Evolutionary conservation across 1,284 basidiomycete species (phyloP).

Genomic region (Cryptococcus depauperatus): DNA sequence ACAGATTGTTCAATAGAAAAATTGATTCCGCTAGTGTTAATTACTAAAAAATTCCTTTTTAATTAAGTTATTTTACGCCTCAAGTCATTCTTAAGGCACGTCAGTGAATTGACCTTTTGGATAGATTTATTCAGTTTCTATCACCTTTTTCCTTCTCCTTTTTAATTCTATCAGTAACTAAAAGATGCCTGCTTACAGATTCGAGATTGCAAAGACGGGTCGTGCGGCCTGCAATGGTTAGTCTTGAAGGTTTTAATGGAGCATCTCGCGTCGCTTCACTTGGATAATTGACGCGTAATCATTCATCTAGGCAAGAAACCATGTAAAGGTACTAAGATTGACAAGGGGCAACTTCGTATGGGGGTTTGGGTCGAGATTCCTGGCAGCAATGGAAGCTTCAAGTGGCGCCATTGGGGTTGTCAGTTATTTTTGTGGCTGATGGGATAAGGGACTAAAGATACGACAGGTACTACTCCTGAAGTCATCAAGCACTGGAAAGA

Average conservation of each 20-base stretch:
- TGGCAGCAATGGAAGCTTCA: slow-evolving; percentile 55
- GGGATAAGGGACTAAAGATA: background rate
- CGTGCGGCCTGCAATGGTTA: slow-evolving; percentile 76
- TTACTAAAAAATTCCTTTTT: no score
- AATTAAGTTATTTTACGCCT: no score
- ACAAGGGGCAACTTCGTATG: slow-evolving; percentile 63
- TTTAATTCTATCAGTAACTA: no score
- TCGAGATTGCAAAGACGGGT: slow-evolving; percentile 51
- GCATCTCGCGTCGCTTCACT: background rate
- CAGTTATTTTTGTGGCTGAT: slow-evolving; percentile 13
- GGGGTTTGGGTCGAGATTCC: slow-evolving; percentile 67
- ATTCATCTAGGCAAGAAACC: slow-evolving; percentile 58
- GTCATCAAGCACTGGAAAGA: slow-evolving; percentile 67
- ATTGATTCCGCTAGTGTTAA: no score
- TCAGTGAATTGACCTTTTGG: no score
- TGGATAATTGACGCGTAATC: background rate
- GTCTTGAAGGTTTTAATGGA: no score
- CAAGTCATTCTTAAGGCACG: no score
- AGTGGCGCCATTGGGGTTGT: slow-evolving; percentile 44
- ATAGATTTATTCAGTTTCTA: no score
- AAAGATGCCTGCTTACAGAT: slow-evolving; percentile 51
- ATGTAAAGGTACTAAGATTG: slow-evolving; percentile 65
- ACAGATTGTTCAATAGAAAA: no score
- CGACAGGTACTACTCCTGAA: slow-evolving; percentile 57
- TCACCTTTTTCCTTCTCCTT: no score